Evolutionary conservation across 257 asterid genomes (phyloP), one percentile per base, ranked within the genome.

Genomic region (Solanum appendiculatum): DNA sequence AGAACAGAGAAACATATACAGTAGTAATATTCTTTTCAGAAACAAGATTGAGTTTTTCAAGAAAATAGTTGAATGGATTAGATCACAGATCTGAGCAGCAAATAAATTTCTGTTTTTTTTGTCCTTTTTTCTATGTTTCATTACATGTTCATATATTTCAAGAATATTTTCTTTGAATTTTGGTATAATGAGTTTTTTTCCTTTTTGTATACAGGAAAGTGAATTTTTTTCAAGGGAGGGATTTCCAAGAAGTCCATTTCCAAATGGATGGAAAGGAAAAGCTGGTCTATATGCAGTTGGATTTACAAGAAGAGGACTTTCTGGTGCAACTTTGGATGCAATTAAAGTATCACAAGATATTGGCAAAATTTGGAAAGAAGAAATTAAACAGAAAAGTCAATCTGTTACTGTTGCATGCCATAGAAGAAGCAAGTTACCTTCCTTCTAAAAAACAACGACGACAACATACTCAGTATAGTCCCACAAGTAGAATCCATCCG

Each of bases 251-350:
- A 75, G 90, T 34, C 96, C 97, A 84, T 93, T 94, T 88, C 98
- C 99, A 77, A 91, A 95, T 84, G 98, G 98, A 1, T 95, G 99
- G 99, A 96, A 96, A 90, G 99, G 99, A 14, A 90, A 92, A 91
- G 87, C 84, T 83, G 99, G 99, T 39, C 90, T 95, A 2, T 96
- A 96, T 87, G 96, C 98, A 85, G 99, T 94, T 86, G 99, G 99
- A 3, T 96, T 96, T 87, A 91, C 98, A 51, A 92, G 95, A 86
- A 94, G 93, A 64, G 99, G 99, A n/a, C 92, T 96, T 40, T 92
- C 96, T 7, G 99, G 98, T 46, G 98, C 99, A 54, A 91, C 98
- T 23, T 7, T 89, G 20, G 98, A 96, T 86, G 98, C 99, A 51
- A 78, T 92, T 29, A 92, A 88, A 91, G 95, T 96, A 31, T 94